These are phyloP conservation scores for Solanum hybrid DNA, from an alignment of 305 asterid species.

Conservation along the genomic window DNA sequence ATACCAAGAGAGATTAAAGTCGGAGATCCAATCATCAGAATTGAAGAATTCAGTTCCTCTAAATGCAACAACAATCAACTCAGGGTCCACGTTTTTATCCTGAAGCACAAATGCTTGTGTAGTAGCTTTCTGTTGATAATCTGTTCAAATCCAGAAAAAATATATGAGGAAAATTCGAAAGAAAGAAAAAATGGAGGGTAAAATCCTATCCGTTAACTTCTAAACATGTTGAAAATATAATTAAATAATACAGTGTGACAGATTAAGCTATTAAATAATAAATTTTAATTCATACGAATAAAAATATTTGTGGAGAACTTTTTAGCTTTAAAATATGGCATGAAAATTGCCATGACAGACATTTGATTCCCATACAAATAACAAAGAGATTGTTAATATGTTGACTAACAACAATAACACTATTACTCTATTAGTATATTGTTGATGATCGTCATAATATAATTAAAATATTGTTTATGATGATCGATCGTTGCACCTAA, in stretches of 20 bases:
- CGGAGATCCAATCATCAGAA: constrained; percentile 43
- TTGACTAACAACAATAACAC: neutral
- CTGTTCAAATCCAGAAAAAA: constrained; percentile 14
- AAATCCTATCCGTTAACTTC: neutral
- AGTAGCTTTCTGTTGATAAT: constrained; percentile 15
- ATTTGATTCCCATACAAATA: neutral
- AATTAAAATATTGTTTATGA: neutral
- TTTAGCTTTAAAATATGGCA: neutral
- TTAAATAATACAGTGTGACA: too few relatives aligned
- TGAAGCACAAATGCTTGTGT: constrained; percentile 47
- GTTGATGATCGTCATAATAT: neutral
- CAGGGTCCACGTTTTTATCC: constrained; percentile 18
- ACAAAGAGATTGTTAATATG: neutral
- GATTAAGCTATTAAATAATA: neutral
- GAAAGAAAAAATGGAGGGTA: neutral
- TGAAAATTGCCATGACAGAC: neutral
- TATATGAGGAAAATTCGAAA: neutral
- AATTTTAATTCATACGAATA: neutral
- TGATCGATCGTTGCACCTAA: neutral
- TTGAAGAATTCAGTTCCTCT: constrained; percentile 56
- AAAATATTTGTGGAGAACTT: neutral
- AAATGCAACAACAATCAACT: constrained; percentile 39
- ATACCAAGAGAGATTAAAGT: constrained; percentile 46
- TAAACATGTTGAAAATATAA: neutral
- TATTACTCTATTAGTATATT: neutral